Evolutionary conservation across 306 rosid genomes (phyloP).

Genomic region (Abrus precatorius): DNA sequence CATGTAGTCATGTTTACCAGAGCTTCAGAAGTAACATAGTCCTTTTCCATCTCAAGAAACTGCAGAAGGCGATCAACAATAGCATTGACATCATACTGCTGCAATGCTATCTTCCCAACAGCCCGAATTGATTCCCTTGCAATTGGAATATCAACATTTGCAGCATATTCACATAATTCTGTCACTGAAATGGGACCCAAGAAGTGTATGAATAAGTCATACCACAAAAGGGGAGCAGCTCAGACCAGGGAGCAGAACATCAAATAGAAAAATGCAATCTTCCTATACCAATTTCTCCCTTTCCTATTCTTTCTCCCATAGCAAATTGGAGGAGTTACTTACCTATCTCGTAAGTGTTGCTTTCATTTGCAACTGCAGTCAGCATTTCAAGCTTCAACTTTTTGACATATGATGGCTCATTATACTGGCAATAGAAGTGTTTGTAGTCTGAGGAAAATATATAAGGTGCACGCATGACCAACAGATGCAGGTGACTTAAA

Average conservation of each 20-base stretch:
- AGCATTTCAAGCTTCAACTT: slow-evolving; percentile 99
- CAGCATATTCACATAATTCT: slow-evolving; percentile 98
- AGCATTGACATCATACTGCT: slow-evolving; percentile 99
- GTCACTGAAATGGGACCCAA: slow-evolving; percentile 76
- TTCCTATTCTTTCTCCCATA: slow-evolving; percentile 4
- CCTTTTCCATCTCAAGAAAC: slow-evolving; percentile 99
- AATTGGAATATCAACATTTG: slow-evolving; percentile 99
- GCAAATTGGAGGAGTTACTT: slow-evolving; percentile 42
- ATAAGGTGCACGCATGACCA: slow-evolving; percentile 99
- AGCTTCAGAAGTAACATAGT: slow-evolving; percentile 98
- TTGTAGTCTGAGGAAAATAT: slow-evolving; percentile 95
- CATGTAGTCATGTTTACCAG: slow-evolving; percentile 70
- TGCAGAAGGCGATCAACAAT: slow-evolving; percentile 98
- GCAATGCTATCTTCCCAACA: slow-evolving; percentile 98
- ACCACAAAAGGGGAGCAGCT: slow-evolving; percentile 21
- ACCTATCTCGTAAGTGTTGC: slow-evolving; percentile 99
- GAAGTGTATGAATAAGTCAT: slow-evolving; percentile 49
- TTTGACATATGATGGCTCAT: slow-evolving; percentile 98
- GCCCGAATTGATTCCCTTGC: slow-evolving; percentile 99
- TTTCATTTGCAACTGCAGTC: slow-evolving; percentile 98
- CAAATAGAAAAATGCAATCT: slow-evolving; percentile 26
- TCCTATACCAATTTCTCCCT: slow-evolving; percentile 29
- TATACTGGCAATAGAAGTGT: slow-evolving; percentile 98
- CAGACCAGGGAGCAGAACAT: slow-evolving; percentile 39
- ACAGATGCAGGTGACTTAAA: slow-evolving; percentile 94